These are phyloP conservation scores for Pleurozium schreberi DNA, from an alignment of 225 moss, liverwort and hornwort species.

Conservation along the genomic window DNA sequence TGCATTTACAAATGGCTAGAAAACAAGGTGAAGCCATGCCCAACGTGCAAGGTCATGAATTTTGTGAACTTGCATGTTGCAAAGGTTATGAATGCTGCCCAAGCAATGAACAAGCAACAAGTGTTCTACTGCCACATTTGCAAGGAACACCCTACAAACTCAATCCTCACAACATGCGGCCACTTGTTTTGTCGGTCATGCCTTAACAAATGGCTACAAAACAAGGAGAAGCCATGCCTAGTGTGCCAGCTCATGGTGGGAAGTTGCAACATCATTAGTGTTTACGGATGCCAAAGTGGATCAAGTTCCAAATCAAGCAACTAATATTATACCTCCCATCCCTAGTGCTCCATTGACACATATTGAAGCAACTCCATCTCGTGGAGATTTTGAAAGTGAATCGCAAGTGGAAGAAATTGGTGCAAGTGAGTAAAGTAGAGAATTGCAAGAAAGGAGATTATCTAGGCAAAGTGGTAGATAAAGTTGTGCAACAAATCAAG, in stretches of 20 bases:
- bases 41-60: neutral
- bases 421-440: neutral
- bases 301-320: neutral
- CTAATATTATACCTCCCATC: neutral
- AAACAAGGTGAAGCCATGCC: too few relatives aligned
- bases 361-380: neutral
- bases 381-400: neutral
- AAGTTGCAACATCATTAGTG: rapidly evolving
- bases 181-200: neutral
- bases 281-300: neutral
- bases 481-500: rapidly evolving
- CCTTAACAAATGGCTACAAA: neutral
- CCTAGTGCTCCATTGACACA: neutral
- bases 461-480: neutral
- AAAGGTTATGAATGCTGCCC: neutral
- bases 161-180: rapidly evolving
- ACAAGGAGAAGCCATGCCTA: neutral
- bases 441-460: neutral
- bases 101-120: neutral
- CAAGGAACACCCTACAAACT: neutral
- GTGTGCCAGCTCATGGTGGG: neutral
- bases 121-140: neutral
- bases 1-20: too few relatives aligned
- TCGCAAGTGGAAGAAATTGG: neutral
- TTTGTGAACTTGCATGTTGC: rapidly evolving